Evolutionary conservation across 139 green algal species (phyloP), one percentile per base, ranked within the genome.

Genomic region (Micractinium conductrix): DNA sequence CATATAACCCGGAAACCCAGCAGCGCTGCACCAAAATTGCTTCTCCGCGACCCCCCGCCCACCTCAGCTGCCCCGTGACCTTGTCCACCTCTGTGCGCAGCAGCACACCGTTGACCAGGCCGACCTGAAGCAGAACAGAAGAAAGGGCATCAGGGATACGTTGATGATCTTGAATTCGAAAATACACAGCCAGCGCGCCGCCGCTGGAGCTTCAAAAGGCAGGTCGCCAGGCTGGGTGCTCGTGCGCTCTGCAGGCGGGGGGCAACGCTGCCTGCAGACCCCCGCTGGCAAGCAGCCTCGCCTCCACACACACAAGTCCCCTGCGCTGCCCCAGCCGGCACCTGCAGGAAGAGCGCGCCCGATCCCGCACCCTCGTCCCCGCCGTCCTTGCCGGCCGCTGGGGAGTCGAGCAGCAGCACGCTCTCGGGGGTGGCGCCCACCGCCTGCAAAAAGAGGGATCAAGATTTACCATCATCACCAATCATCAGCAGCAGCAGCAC

Each of bases 81-180:
- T 63, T 74, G 91, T 98, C 96, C 43, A 99, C 93, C 88, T 99
- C 96, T 16, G 95, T 97, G 40, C 97, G 92, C 84, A 97, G 89
- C 85, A 99, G 94, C 82, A 99, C 91, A 71, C 97, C 97, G 85
- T 98, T 99, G 37, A 91, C 80, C 50, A 99, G 91, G 16, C 96
- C 97, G n/a, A 94, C 91, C 79, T 98, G 95, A 44, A 26, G 58
- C 3, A 53, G 30, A 16, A 22, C 35, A n/a, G n/a, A 21, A 2
- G 45, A 30, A 45, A 58, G 17, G 40, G 17, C 70, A 5, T 16
- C 8, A 14, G 37, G 10, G 12, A 58, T 22, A 58, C 48, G 48
- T 58, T 58, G 48, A 10, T 58, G 48, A 10, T 14, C 12, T 10
- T 58, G 48, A 22, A 22, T 10, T 58, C 48, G 48, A 14, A 22